Evolutionary conservation across 148 eudicot species (phyloP).

Genomic region (Salicornia ramosissima): DNA sequence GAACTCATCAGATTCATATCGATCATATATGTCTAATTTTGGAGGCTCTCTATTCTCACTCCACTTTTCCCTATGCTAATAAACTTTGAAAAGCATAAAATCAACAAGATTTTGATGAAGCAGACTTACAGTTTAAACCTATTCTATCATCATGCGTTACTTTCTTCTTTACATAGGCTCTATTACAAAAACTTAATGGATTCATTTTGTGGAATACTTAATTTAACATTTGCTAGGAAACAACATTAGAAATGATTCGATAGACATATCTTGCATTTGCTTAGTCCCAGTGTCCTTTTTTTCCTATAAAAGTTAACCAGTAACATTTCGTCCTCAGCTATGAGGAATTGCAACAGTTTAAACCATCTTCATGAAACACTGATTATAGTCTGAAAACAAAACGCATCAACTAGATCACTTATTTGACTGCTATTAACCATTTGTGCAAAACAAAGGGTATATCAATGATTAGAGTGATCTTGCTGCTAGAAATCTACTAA

Average conservation of each 20-base stretch:
- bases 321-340: no score
- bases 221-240: neutral
- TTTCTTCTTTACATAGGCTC: neutral
- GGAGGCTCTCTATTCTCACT: neutral
- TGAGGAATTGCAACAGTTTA: no score
- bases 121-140: neutral
- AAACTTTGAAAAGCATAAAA: neutral
- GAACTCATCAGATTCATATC: neutral
- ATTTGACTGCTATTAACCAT: no score
- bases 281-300: no score
- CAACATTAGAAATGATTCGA: neutral
- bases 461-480: no score
- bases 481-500: no score
- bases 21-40: neutral
- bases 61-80: neutral
- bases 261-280: no score
- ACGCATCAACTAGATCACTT: no score
- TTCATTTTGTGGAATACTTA: neutral
- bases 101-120: neutral
- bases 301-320: no score
- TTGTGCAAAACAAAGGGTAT: no score
- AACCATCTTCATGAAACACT: no score
- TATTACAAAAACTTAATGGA: neutral
- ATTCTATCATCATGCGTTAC: neutral
- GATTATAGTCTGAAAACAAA: no score